Percentiles rank a stretch among this genome's conserved stretches.
Evolutionary conservation across 495 filamentous ascomycete genomes (phyloP).

Genomic region (Podospora australis): DNA sequence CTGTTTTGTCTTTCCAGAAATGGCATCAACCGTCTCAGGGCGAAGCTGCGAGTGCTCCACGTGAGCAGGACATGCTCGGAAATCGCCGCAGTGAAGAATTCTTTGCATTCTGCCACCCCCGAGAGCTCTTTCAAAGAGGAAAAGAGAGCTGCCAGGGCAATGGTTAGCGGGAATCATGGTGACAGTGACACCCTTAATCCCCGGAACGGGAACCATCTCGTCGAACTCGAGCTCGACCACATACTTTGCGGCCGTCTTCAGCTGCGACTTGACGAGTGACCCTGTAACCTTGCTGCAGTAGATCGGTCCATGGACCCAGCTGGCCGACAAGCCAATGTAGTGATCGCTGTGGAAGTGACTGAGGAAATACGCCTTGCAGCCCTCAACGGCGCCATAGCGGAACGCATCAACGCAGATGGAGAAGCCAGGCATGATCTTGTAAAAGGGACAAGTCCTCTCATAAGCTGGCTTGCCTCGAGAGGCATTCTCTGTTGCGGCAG

Average conservation of each 20-base stretch:
- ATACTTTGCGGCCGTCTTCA: conserved; percentile 80
- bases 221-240: conserved; percentile 85
- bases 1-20: conserved; percentile 62
- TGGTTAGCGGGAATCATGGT: conserved; percentile 98
- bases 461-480: conserved; percentile 86
- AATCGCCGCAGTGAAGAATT: conserved; percentile 93
- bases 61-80: conserved; percentile 83
- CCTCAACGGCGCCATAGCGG: conserved; percentile 86
- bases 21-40: conserved; percentile 61
- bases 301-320: conserved; percentile 90
- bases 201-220: conserved; percentile 67
- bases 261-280: conserved; percentile 79
- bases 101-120: conserved; percentile 61
- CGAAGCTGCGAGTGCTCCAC: conserved; percentile 73
- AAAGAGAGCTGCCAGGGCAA: conserved; percentile 90
- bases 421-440: conserved; percentile 92
- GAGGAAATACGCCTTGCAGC: conserved; percentile 91
- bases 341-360: conserved; percentile 98
- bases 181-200: conserved; percentile 72
- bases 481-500: conserved; percentile 69
- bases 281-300: conserved; percentile 91
- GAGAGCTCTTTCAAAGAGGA: conserved; percentile 77
- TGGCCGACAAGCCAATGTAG: conserved; percentile 82
- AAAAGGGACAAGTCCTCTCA: conserved; percentile 90
- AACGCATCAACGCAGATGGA: conserved; percentile 95